These are phyloP conservation scores for Henckelia pumila DNA, from an alignment of 257 asterid genomes.

Conservation along the genomic window DNA sequence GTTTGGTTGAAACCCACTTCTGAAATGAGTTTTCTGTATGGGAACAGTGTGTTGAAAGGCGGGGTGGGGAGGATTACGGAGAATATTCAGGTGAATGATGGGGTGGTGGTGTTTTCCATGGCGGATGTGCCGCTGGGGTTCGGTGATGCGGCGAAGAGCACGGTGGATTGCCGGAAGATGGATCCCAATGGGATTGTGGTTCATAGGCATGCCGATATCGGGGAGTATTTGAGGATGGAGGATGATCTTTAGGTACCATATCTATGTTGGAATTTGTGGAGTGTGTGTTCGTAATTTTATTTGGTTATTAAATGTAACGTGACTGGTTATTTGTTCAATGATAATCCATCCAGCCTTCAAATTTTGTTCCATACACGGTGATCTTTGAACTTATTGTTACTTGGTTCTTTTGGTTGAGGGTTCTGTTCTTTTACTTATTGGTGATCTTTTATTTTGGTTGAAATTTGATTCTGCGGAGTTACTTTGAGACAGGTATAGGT, in stretches of 20 bases:
- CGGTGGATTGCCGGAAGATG: conserved; percentile 78
- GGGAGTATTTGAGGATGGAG: conserved; percentile 89
- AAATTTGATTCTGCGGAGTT: background rate
- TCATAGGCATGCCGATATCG: conserved; percentile 77
- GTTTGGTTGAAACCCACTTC: conserved; percentile 89
- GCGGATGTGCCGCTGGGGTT: conserved; percentile 83
- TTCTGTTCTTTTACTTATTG: background rate
- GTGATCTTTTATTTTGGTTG: background rate
- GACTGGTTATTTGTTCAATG: background rate
- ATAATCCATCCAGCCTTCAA: background rate
- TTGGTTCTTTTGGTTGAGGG: background rate
- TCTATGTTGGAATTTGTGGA: background rate
- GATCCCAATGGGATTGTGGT: conserved; percentile 87
- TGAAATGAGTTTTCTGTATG: conserved; percentile 83
- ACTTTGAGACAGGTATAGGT: background rate
- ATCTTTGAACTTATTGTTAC: too few relatives aligned
- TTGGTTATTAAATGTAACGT: background rate
- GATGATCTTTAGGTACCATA: conserved; percentile 60
- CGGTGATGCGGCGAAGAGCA: conserved; percentile 85
- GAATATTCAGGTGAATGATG: conserved; percentile 70
- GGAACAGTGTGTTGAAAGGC: conserved; percentile 84
- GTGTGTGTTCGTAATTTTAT: conserved; percentile 7
- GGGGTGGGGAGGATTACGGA: conserved; percentile 92
- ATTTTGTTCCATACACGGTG: background rate
- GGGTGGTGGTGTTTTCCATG: conserved; percentile 88